A percentile compares a stretch with the other conserved stretches of the same genome.
Evolutionary conservation across 805 yeast genomes (phyloP).

Genomic region (Isabelozyma gotoi): DNA sequence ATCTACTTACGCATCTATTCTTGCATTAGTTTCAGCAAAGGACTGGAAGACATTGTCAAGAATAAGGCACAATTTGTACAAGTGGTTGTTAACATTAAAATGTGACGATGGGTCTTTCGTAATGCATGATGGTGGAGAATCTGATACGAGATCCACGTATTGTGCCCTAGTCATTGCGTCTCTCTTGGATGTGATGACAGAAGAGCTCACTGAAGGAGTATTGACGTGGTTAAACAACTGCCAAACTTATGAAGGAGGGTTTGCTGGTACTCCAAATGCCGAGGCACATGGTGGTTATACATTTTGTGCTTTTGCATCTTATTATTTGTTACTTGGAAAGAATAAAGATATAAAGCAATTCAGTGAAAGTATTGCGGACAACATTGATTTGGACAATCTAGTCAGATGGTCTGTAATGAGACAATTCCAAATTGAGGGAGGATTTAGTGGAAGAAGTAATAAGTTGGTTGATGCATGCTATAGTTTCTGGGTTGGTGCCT

Average conservation of each 20-base stretch:
- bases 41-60: constrained; percentile 29
- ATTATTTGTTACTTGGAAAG: constrained; percentile 49
- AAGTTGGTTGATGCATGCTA: constrained; percentile 96
- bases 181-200: constrained; percentile 60
- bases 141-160: constrained; percentile 81
- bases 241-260: constrained; percentile 95
- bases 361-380: constrained; percentile 16
- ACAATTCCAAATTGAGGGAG: constrained; percentile 78
- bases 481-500: constrained; percentile 92
- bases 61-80: constrained; percentile 42
- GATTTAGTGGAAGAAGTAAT: constrained; percentile 86
- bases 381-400: constrained; percentile 49
- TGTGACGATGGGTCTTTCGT: constrained; percentile 70
- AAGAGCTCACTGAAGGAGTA: constrained; percentile 53
- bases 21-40: constrained; percentile 56
- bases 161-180: constrained; percentile 79
- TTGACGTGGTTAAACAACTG: constrained; percentile 63
- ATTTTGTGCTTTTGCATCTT: constrained; percentile 75
- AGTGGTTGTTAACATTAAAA: constrained; percentile 69
- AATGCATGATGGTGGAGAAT: constrained; percentile 79
- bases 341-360: constrained; percentile 13
- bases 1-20: constrained; percentile 74
- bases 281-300: constrained; percentile 99
- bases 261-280: constrained; percentile 71
- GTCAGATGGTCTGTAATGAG: constrained; percentile 68